phyloP scores from a whole-genome alignment of 2,329 filamentous ascomycete species.

The Penicillium sp. region DNA sequence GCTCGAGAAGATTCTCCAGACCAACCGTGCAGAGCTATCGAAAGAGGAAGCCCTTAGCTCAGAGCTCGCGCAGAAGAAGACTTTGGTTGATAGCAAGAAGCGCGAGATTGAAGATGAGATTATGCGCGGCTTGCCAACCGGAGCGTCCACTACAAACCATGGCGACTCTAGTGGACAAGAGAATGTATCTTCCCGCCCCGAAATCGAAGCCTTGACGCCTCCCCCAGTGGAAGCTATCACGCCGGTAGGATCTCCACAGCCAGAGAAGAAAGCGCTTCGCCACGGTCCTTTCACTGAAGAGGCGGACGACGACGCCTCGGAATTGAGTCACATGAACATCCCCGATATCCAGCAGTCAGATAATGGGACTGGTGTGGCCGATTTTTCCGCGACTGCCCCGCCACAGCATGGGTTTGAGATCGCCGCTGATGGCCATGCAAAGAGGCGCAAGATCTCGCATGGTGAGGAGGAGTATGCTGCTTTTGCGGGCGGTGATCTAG shows the following conservation, averaged over 20 bases:
- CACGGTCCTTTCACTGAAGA: constrained; percentile 21
- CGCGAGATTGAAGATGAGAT: constrained; percentile 87
- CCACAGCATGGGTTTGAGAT: constrained; percentile 22
- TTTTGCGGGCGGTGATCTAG: constrained; percentile 54
- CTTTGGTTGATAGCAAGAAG: constrained; percentile 74
- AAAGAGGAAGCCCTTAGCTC: constrained; percentile 65
- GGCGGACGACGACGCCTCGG: constrained; percentile 3
- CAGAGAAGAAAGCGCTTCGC: constrained; percentile 35
- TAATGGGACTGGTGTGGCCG: constrained; percentile 13
- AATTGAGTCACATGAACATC: constrained; percentile 17
- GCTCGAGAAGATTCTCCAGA: constrained; percentile 75
- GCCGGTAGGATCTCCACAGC: constrained; percentile 49
- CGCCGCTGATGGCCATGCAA: constrained; percentile 34
- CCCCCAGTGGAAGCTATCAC: constrained; percentile 59
- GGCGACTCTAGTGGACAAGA: constrained; percentile 30
- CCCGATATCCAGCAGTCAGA: constrained; percentile 22
- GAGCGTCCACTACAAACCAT: constrained; percentile 50
- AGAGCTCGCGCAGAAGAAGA: constrained; percentile 63
- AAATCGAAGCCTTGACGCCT: constrained; percentile 84
- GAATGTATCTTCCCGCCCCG: constrained; percentile 56
- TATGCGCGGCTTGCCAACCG: constrained; percentile 71
- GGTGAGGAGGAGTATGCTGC: constrained; percentile 44
- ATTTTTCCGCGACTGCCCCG: not conserved
- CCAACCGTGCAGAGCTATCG: constrained; percentile 65
- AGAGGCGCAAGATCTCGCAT: constrained; percentile 50